Evolutionary conservation across 441 rosid species (phyloP), one percentile per base, ranked within the genome.

Genomic region (Pelargonium fulgidum): DNA sequence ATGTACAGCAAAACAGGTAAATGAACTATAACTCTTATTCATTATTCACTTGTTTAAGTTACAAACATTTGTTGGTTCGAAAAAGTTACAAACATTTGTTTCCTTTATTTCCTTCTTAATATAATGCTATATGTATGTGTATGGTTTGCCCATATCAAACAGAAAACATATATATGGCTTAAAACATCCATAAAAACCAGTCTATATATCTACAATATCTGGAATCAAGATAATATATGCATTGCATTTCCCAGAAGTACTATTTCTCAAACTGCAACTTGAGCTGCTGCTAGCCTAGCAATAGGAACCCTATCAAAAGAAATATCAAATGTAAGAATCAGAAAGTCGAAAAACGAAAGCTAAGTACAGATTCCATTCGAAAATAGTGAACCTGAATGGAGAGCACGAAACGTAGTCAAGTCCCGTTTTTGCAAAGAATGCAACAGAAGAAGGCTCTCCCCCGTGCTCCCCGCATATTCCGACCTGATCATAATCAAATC

Each of bases 201-300:
- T n/a, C n/a, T 6, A 48, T 12, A 12, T 48, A 52, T 52, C 7
- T 52, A 52, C 20, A 14, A 52, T 14, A 4, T n/a, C n/a, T 52
- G 58, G n/a, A 11, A 11, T 11, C n/a, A 33, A 33, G 39, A 33
- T 33, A 33, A 33, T 33, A 29, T 29, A 29, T 29, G 36, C 36
- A 29, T 29, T 29, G 7, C 39, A 33, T 33, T 7, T 33, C 39
- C 39, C 39, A 7, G 5, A 33, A 33, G 39, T 3, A 48, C 1
- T 56, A 63, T 65, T 16, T 48, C 62, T 89, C 80, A 82, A 39
- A 76, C 87, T 12, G 83, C 93, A 72, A 77, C 94, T 77, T 93
- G 98, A 65, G 97, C 98, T 65, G 98, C 98, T 52, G 98, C 98
- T 33, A 93, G 83, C 96, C 98, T 93, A 65, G 98, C 98, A 78